Evolutionary conservation across 352 stramenopile genomes (phyloP).

Genomic region (Pythium scleroteichum): DNA sequence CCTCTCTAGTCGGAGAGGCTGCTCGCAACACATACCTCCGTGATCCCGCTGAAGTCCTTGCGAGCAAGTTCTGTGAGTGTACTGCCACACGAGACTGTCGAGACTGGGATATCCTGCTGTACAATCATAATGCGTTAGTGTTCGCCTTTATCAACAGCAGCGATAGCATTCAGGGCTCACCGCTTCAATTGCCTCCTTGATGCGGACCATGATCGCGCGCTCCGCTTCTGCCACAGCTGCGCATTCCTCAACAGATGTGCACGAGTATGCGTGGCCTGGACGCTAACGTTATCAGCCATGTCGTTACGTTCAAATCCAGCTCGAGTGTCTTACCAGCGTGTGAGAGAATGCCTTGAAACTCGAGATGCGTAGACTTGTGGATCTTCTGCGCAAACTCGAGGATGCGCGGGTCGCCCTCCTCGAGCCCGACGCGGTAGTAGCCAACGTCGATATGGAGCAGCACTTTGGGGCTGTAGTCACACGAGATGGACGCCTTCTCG

Average conservation of each 20-base stretch:
- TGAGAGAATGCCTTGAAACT: constrained; percentile 62
- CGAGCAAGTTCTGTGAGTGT: constrained; percentile 65
- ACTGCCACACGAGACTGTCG: constrained; percentile 63
- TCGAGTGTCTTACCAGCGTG: constrained; percentile 39
- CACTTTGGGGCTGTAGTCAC: constrained; percentile 46
- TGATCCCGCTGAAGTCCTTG: constrained; percentile 66
- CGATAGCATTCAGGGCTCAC: constrained; percentile 9
- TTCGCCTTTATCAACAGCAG: neutral
- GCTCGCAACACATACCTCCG: constrained; percentile 49
- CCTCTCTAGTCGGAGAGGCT: neutral
- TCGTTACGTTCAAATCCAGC: no score
- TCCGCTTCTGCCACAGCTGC: constrained; percentile 56
- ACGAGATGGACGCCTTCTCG: constrained; percentile 46
- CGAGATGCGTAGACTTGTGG: constrained; percentile 44
- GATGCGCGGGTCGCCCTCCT: constrained; percentile 53
- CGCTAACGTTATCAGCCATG: no score
- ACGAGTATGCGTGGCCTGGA: constrained; percentile 59
- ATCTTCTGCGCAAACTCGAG: constrained; percentile 55
- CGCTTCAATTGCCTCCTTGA: constrained; percentile 52
- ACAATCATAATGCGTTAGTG: constrained; percentile 10
- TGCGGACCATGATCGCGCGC: constrained; percentile 61
- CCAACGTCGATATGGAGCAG: constrained; percentile 76
- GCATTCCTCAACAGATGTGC: constrained; percentile 52
- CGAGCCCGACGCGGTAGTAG: constrained; percentile 74
- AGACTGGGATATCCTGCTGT: constrained; percentile 50